phyloP scores from a whole-genome alignment of 1,284 basidiomycete species.

The Boletus semigastroideus region DNA sequence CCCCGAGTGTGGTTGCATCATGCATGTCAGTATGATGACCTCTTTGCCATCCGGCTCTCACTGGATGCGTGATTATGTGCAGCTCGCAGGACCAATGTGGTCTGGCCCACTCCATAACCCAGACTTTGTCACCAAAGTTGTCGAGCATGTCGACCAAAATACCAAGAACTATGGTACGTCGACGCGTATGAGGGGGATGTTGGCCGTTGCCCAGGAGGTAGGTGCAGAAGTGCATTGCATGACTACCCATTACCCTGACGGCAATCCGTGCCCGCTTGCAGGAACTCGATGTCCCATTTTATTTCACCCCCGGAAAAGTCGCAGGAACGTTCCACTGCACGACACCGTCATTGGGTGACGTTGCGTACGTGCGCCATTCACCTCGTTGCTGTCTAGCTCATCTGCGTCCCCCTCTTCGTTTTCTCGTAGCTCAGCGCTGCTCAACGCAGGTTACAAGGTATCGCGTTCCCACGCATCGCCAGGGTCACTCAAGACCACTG shows the following conservation, averaged over 20 bases:
- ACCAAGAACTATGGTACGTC: constrained; percentile 74
- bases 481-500: constrained; percentile 91
- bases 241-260: background rate
- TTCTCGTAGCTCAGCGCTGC: constrained; percentile 73
- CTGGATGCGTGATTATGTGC: constrained; percentile 25
- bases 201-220: constrained; percentile 86
- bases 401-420: background rate
- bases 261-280: constrained; percentile 31
- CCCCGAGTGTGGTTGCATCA: constrained; percentile 74
- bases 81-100: constrained; percentile 96
- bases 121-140: constrained; percentile 71
- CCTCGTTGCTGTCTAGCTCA: background rate
- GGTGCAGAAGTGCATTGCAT: constrained; percentile 21
- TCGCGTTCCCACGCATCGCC: constrained; percentile 89
- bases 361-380: constrained; percentile 56
- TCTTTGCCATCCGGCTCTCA: background rate
- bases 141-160: constrained; percentile 72
- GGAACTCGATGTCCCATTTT: constrained; percentile 85
- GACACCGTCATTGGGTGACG: constrained; percentile 73
- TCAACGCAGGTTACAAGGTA: constrained; percentile 82
- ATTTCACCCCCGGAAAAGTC: constrained; percentile 86
- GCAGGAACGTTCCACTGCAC: constrained; percentile 81
- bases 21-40: constrained; percentile 57
- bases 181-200: constrained; percentile 92
- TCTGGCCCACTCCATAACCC: constrained; percentile 83